A percentile compares a stretch with the other conserved stretches of the same genome.
Conservation (phyloP, 805 yeast genomes). For the Candida awuae region DNA sequence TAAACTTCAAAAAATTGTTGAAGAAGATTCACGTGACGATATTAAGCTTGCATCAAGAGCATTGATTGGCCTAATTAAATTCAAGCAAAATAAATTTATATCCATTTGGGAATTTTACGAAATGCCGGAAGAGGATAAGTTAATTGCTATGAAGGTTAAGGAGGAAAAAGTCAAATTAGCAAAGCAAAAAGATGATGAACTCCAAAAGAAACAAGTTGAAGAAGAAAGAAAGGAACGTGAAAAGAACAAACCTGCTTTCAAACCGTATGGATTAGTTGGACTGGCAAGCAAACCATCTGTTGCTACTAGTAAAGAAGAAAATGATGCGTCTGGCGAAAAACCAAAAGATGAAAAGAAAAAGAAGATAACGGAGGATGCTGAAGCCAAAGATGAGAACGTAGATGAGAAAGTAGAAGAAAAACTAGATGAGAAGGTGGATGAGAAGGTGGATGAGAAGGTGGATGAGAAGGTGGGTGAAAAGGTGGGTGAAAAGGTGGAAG, state of each 20-base stretch:
- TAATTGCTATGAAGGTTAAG: constrained; percentile 19
- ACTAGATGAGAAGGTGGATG: neutral
- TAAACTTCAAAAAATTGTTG: constrained; percentile 40
- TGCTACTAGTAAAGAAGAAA: neutral
- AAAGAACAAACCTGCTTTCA: constrained; percentile 10
- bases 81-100: constrained; percentile 44
- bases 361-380: neutral
- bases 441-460: neutral
- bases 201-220: constrained; percentile 12
- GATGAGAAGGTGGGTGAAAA: neutral
- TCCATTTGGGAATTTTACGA: constrained; percentile 51
- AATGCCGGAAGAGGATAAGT: constrained; percentile 37
- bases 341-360: no score
- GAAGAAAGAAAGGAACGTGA: constrained; percentile 15
- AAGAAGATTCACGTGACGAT: constrained; percentile 65
- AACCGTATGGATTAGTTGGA: constrained; percentile 28
- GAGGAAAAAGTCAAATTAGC: constrained; percentile 16
- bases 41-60: constrained; percentile 71
- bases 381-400: neutral
- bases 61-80: constrained; percentile 54
- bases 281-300: neutral
- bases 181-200: constrained; percentile 16
- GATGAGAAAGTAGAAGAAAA: neutral
- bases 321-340: neutral
- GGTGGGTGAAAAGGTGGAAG: neutral